Evolutionary conservation across 2,329 filamentous ascomycete genomes (phyloP), one percentile per base, ranked within the genome.

Genomic region (Dothideomycetes sp.): DNA sequence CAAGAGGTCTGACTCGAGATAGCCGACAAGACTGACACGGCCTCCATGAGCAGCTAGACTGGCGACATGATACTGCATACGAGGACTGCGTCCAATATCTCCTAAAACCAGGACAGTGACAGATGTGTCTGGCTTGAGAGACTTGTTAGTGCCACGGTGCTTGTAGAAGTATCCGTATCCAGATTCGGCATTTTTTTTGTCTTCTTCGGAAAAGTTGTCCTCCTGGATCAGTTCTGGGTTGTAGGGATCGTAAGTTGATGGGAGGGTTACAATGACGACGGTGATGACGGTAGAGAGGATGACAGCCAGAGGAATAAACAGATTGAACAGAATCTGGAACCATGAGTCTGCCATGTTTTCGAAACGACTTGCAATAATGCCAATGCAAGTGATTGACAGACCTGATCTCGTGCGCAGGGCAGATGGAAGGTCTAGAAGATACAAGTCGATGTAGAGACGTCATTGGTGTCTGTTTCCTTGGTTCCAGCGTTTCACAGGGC

Each of bases 11-110:
- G 86, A 91, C 58, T 94, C 91, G 58, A 81, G 71, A 58, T 95
- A 96, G 32, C 89, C 91, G 51, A 98, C 80, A 10, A 98, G 67
- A 57, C 89, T 80, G 15, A 95, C 89, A 23, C 73, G 71, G 5
- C 79, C 82, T 17, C 85, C 85, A 55, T 87, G 79, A 53, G 80
- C 83, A 28, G 86, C 85, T 54, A 96, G 79, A 59, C 89, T 96
- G 51, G 94, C 69, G 15, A 89, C 89, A 72, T 98, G 91, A 54
- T 98, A 96, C 58, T 96, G 88, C 89, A 98, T 98, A 43, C 91
- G 85, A 35, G 91, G 91, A 58, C 89, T 96, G 32, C 88, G 78
- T 27, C 91, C 91, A 59, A 98, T 88, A 57, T 98, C 91, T 31
- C 91, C 91, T 19, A 98, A 74, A 13, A 98, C 91, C 12, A 98